Evolutionary conservation across 805 yeast genomes (phyloP).

Genomic region (Nakazawaea ambrosiae): DNA sequence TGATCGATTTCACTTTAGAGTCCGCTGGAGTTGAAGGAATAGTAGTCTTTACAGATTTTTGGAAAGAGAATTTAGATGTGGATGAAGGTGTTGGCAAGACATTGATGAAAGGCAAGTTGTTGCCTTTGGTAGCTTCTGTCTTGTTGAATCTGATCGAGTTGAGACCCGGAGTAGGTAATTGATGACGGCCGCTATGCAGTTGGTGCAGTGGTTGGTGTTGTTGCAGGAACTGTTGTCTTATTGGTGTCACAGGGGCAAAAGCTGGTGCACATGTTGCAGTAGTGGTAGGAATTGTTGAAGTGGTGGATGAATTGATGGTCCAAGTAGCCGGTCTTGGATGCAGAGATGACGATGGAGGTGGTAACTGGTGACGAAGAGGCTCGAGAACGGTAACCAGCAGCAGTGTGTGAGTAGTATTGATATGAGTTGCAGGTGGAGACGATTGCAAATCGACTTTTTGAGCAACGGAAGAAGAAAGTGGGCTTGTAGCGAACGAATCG

Average conservation of each 20-base stretch:
- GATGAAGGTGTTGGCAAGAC: constrained; percentile 22
- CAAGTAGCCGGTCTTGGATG: constrained; percentile 10
- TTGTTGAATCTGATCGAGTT: constrained; percentile 29
- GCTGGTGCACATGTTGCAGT: constrained; percentile 10
- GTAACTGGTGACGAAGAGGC: constrained; percentile 14
- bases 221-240: constrained; percentile 1
- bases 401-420: not conserved
- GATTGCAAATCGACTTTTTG: not conserved
- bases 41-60: constrained; percentile 24
- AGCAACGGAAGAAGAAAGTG: constrained; percentile 2
- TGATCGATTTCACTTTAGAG: constrained; percentile 5
- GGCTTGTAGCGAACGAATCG: constrained; percentile 6
- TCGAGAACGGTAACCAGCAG: constrained; percentile 21
- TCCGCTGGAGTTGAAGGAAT: constrained; percentile 9
- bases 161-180: constrained; percentile 16
- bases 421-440: not conserved
- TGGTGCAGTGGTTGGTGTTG: not conserved
- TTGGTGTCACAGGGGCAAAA: constrained; percentile 12
- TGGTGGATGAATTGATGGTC: constrained; percentile 6
- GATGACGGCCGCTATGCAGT: too few relatives aligned
- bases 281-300: too few relatives aligned
- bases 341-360: constrained; percentile 11
- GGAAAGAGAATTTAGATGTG: constrained; percentile 12
- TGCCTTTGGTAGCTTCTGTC: not conserved
- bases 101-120: constrained; percentile 16